Base-by-base conservation (phyloP, 495 filamentous ascomycete species). In the Penicillium crystallinum region DNA sequence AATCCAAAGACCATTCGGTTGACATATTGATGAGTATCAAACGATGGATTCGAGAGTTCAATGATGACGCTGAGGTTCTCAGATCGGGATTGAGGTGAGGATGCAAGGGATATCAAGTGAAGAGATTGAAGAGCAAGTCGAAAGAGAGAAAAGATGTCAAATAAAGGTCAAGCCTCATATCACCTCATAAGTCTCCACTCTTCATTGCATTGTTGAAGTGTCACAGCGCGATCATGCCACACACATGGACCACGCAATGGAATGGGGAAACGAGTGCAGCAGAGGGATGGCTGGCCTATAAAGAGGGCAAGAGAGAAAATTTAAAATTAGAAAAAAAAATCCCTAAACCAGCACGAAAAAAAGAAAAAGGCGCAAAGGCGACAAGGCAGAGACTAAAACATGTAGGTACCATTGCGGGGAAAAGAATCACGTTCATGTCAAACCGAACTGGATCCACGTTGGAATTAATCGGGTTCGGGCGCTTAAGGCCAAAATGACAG, bases 1-100 rank as follows among this genome's bases (percentile, higher is more conserved):
- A 96, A 69, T 96, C 89, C 57, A 83, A 87, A 56, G 86, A 90
- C 90, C 92, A 97, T 55, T 84, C 84, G 66, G 89, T 85, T 57
- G 87, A 81, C 75, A 84, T 85, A 59, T 74, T 34, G 23, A n/a
- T 21, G 31, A n/a, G 12, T 35, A 22, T 27, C 23, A 3, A 27
- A 27, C 7, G 23, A 27, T 7, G 7, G 23, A 27, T 27, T 27
- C 23, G 23, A 27, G 23, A 27, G 23, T 27, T 3, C 7, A 27
- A 7, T 27, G 23, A 7, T 27, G 23, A n/a, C n/a, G n/a, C n/a
- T n/a, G n/a, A n/a, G n/a, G n/a, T n/a, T n/a, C n/a, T n/a, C n/a
- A n/a, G n/a, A n/a, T n/a, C n/a, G n/a, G 10, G 21, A 23, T 14
- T 2, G 40, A n/a, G 40, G 15, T 6, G 12, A 19, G 29, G 23